A percentile compares a stretch with the other conserved stretches of the same genome.
phyloP scores from a whole-genome alignment of 257 asterid species.

The Petunia axillaris region DNA sequence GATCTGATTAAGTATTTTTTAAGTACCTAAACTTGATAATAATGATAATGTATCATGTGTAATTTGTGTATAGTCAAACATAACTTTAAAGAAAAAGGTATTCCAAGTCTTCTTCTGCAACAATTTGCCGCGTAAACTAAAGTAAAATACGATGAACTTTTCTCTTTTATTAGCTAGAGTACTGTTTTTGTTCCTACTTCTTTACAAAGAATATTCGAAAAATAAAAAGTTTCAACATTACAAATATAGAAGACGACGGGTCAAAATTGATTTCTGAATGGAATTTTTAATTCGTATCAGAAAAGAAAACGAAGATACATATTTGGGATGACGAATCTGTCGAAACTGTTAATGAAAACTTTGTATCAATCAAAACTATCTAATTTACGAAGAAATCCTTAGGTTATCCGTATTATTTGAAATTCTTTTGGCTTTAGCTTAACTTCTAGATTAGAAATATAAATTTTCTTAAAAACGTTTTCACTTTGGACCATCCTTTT shows the following conservation, averaged over 20 bases:
- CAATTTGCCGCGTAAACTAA: conserved; percentile 9
- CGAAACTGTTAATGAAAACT: too few species aligned
- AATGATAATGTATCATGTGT: not conserved
- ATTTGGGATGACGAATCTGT: not conserved
- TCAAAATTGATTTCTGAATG: not conserved
- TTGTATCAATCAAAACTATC: not conserved
- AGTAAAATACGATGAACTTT: conserved; percentile 5
- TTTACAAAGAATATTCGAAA: conserved; percentile 4
- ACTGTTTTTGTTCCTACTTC: not conserved
- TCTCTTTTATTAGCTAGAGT: not conserved
- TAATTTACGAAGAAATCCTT: not conserved
- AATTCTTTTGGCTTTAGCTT: not conserved
- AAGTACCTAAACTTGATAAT: too few species aligned
- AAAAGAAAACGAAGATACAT: not conserved
- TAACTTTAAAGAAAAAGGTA: not conserved
- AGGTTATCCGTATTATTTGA: not conserved
- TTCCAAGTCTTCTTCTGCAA: not conserved
- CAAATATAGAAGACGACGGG: not conserved
- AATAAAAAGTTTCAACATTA: not conserved
- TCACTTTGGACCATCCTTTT: too few species aligned
- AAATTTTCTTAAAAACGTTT: too few species aligned
- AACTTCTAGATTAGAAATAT: too few species aligned
- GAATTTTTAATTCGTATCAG: not conserved
- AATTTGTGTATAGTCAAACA: not conserved
- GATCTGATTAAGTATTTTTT: too few species aligned